Percentiles rank a stretch among this genome's conserved stretches.
Evolutionary conservation across 257 asterid genomes (phyloP).

Genomic region (Fraxinus pennsylvanica): DNA sequence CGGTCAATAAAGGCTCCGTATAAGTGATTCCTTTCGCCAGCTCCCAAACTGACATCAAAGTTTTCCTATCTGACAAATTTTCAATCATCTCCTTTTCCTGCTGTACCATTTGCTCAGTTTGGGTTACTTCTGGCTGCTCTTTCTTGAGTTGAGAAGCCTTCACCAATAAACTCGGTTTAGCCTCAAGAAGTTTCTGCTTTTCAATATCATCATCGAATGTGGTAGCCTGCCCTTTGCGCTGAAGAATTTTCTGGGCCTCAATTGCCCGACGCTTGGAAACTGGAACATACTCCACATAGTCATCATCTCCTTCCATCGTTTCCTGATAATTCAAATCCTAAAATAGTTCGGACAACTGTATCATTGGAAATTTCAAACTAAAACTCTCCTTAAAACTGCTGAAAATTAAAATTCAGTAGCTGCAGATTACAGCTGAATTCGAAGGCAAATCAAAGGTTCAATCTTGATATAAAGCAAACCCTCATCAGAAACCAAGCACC

Average conservation of each 20-base stretch:
- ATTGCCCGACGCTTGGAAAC: conserved; percentile 76
- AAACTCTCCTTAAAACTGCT: not conserved
- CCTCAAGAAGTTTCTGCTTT: conserved; percentile 28
- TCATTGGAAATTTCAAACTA: not conserved
- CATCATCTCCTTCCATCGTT: conserved; percentile 59
- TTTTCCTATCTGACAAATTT: conserved; percentile 71
- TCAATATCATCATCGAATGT: conserved; percentile 66
- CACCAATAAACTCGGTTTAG: conserved; percentile 40
- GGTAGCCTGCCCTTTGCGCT: conserved; percentile 61
- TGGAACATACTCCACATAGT: conserved; percentile 67
- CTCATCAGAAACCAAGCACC: not conserved
- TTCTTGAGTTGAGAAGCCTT: conserved; percentile 5
- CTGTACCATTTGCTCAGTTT: not conserved
- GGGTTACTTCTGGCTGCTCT: not conserved
- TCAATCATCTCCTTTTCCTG: conserved; percentile 10
- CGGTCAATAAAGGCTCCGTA: conserved; percentile 63
- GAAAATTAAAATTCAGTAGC: not conserved
- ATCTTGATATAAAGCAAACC: conserved; percentile 7
- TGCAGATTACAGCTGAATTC: conserved; percentile 9
- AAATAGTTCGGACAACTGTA: conserved; percentile 15
- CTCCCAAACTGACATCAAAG: conserved; percentile 83
- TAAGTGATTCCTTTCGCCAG: conserved; percentile 84
- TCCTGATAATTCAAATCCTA: conserved; percentile 36
- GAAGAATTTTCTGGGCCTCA: conserved; percentile 74
- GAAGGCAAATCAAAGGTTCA: not conserved